These are phyloP conservation scores for Tolypocladium amazonense DNA, from an alignment of 2,329 filamentous ascomycete genomes.

Conservation along the genomic window DNA sequence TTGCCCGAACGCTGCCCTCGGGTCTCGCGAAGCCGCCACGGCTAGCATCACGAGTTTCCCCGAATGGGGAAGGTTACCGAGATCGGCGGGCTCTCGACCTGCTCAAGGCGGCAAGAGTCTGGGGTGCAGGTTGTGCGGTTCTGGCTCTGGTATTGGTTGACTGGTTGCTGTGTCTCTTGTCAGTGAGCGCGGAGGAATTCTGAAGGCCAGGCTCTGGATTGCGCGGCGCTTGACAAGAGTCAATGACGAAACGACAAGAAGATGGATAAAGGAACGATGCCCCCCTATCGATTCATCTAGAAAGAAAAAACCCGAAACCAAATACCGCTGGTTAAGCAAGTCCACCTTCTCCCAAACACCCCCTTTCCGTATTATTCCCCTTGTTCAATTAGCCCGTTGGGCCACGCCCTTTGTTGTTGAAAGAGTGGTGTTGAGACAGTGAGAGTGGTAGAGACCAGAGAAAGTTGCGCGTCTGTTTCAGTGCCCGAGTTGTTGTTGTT, in stretches of 20 bases:
- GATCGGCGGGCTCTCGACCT: neutral
- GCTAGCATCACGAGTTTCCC: neutral
- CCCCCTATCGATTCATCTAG: neutral
- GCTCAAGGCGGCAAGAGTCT: neutral
- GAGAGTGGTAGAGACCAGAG: neutral
- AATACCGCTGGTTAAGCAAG: neutral
- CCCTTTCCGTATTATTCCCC: neutral
- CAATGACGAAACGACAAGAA: neutral
- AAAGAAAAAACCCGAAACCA: neutral
- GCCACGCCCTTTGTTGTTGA: neutral
- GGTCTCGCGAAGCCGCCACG: neutral
- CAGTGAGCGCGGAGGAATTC: neutral
- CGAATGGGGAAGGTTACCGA: constrained; percentile 1
- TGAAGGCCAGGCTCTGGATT: neutral
- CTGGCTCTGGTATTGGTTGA: neutral
- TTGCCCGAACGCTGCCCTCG: neutral
- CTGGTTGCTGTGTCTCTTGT: neutral
- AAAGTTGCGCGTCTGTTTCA: neutral
- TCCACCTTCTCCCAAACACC: neutral
- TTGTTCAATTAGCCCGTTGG: neutral
- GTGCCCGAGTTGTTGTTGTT: neutral
- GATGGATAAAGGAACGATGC: neutral
- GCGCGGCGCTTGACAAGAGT: neutral
- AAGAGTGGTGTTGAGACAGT: neutral
- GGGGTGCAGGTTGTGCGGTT: neutral